Base-by-base conservation (phyloP, 257 asterid genomes). In the Thymus mandschuricus region DNA sequence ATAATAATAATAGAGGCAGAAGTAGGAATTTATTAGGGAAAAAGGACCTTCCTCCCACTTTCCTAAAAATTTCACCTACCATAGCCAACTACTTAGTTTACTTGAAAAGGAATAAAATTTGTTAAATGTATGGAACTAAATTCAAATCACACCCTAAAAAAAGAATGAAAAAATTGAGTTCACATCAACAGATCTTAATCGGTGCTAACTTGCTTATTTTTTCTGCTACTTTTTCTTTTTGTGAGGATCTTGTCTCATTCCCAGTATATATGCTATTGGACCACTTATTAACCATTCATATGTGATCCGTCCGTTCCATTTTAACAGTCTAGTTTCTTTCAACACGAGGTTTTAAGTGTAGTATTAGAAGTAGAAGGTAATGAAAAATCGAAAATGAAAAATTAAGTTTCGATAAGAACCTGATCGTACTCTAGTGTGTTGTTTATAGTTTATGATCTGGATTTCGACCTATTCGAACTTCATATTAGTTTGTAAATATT, bases 181-280 rank as follows among this genome's bases (percentile, higher is more conserved):
- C 66, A 21, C 71, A 52, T 44, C 45, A 69, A 35, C 43, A 55
- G 34, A n/a, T 63, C 12, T 35, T 54, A 34, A 13, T 46, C 29
- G 61, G 60, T 61, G 61, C 66, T 43, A 54, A 63, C 66, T 76
- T 52, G 75, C 75, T 75, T 75, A 60, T 29, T 41, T 62, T 30
- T 50, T 55, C 59, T 60, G 74, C 60, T 51, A 75, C 57, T 51
- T 61, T 59, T 45, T 69, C 30, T 63, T 35, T 70, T 27, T 5
- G 38, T 43, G 46, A 60, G 40, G 66, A 60, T 48, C 38, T 68
- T 51, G 49, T 5, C 13, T 28, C 13, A 44, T 60, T 51, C 21
- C 21, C 21, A 21, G 21, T 21, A 21, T 21, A 21, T 21, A 21
- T 21, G 21, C 21, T 21, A 21, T 21, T 21, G 21, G 65, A 68